Percentiles rank a stretch among this genome's conserved stretches.
Conservation (phyloP, 768 basidiomycete genomes). For the Phallus indusiatus region DNA sequence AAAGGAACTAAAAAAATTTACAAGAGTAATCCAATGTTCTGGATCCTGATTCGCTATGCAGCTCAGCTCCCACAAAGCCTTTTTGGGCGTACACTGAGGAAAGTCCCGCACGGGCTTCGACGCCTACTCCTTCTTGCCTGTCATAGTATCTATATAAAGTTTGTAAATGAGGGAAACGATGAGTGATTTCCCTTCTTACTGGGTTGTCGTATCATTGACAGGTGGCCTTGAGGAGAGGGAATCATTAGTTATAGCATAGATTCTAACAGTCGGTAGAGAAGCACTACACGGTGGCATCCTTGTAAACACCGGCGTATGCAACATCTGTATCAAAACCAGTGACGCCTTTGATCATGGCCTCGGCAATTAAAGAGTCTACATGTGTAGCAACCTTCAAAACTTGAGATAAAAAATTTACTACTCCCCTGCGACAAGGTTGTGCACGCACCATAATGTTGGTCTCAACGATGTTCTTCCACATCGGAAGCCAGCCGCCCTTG, state of each 20-base stretch:
- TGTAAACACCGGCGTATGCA: slow-evolving; percentile 68
- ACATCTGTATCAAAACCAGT: slow-evolving; percentile 50
- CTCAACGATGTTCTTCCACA: slow-evolving; percentile 88
- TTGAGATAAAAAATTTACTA: neutral
- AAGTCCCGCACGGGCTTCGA: slow-evolving; percentile 74
- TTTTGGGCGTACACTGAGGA: slow-evolving; percentile 48
- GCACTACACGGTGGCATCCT: slow-evolving; percentile 49
- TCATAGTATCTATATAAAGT: slow-evolving; percentile 47
- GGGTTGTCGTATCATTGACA: slow-evolving; percentile 38
- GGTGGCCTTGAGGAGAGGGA: slow-evolving; percentile 29
- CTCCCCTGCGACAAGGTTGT: neutral
- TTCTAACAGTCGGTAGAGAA: slow-evolving; percentile 14
- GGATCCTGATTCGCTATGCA: slow-evolving; percentile 72
- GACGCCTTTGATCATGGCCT: slow-evolving; percentile 59
- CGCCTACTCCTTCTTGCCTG: slow-evolving; percentile 65
- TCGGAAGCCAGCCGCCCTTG: slow-evolving; percentile 73
- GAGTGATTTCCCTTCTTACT: slow-evolving; percentile 26
- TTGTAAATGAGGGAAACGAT: neutral
- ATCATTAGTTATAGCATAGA: neutral
- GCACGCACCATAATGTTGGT: slow-evolving; percentile 70
- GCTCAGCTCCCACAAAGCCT: slow-evolving; percentile 72
- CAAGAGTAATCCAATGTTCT: slow-evolving; percentile 75
- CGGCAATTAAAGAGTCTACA: slow-evolving; percentile 68
- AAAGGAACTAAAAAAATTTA: slow-evolving; percentile 24
- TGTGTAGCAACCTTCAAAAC: slow-evolving; percentile 61